Evolutionary conservation across 2,329 filamentous ascomycete species (phyloP), one percentile per base, ranked within the genome.

Genomic region (Cytospora piceae): DNA sequence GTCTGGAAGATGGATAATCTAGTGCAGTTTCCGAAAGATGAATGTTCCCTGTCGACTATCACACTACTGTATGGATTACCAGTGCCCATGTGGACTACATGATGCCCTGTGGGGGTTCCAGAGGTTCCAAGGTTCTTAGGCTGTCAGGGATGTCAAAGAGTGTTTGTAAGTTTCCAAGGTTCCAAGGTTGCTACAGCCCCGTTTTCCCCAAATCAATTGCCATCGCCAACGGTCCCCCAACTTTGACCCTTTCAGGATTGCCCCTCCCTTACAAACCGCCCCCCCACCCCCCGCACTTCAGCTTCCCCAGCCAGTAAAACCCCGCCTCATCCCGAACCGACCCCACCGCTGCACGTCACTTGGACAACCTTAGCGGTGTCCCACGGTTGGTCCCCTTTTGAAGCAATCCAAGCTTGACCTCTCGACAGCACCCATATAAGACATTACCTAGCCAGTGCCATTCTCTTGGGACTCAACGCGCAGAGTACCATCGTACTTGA

Each of bases 241-340:
- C 27, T 29, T 29, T 29, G 27, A 29, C 27, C 27, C 31, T 8
- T 8, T 8, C 31, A 31, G 31, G 32, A 8, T 8, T 4, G 31
- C 11, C 8, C 32, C 32, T 12, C 32, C 32, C 11, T 34, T 6
- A 34, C 32, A 34, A 34, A 9, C 32, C 32, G 68, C 72, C 64
- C 69, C 69, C 62, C 64, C 68, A 67, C 64, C 70, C 68, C 71
- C 73, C 70, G 67, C 67, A 68, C 70, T 69, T 66, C 64, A 71
- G 67, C 63, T 63, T 63, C 61, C 65, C 52, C 65, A 63, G 37
- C 64, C 65, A 64, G 64, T 61, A 69, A 76, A 67, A 63, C 53
- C 53, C 56, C 51, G 42, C 22, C 32, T 27, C 39, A 11, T 22
- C 39, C n/a, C 31, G 22, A 17, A 22, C 22, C 20, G 53, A 52